Conservation (phyloP, 2,329 filamentous ascomycete genomes). For the Mollisiaceae sp. region DNA sequence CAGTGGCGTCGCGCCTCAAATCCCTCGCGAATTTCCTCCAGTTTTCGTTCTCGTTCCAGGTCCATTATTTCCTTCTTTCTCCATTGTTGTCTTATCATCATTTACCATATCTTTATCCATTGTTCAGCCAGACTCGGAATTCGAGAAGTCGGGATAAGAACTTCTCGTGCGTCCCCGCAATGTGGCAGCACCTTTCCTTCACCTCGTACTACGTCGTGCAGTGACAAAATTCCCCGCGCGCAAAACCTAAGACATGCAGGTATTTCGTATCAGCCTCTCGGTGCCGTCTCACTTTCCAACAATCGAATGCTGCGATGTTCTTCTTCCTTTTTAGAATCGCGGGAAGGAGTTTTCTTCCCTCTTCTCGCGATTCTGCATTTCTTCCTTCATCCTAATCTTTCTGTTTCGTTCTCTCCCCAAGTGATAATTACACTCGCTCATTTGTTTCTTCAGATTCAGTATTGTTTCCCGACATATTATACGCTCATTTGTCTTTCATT, state of each 20-base stretch:
- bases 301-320: not conserved
- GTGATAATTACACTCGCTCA: not conserved
- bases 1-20: not conserved
- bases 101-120: not conserved
- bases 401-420: not conserved
- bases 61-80: not conserved
- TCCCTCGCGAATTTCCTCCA: not conserved
- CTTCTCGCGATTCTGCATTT: not conserved
- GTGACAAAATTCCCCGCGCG: not conserved
- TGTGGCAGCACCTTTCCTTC: slow-evolving; percentile 2
- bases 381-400: not conserved
- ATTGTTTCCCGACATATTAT: not conserved
- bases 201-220: too few relatives aligned
- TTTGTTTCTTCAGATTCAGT: not conserved
- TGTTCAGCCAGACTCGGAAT: not conserved
- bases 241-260: slow-evolving; percentile 11
- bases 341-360: not conserved
- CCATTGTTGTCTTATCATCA: not conserved
- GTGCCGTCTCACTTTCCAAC: not conserved
- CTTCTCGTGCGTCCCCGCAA: not conserved
- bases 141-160: not conserved
- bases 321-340: not conserved
- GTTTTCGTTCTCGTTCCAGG: not conserved
- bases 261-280: slow-evolving; percentile 2
- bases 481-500: slow-evolving; percentile 1